A percentile compares a stretch with the other conserved stretches of the same genome.
phyloP scores from a whole-genome alignment of 1,284 basidiomycete species.

The Trichosporon asahii region DNA sequence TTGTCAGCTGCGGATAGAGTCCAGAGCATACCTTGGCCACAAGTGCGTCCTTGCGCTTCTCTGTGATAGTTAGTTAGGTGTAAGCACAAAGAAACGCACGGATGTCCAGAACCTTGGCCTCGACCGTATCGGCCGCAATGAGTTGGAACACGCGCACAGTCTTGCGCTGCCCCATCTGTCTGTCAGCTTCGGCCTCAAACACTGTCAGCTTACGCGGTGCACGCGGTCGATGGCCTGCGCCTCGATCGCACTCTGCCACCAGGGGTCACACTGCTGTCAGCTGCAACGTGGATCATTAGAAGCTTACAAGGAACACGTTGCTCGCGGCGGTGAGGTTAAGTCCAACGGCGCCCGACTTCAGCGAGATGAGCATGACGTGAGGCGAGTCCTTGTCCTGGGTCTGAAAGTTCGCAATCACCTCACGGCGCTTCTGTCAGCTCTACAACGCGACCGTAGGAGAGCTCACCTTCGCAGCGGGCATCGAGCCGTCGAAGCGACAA shows the following conservation, averaged over 20 bases:
- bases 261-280: slow-evolving; percentile 59
- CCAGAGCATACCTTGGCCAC: slow-evolving; percentile 35
- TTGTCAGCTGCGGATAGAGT: neutral
- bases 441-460: too few species aligned
- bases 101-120: slow-evolving; percentile 79
- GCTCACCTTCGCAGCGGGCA: slow-evolving; percentile 63
- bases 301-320: slow-evolving; percentile 76
- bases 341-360: slow-evolving; percentile 73
- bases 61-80: too few species aligned
- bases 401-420: slow-evolving; percentile 69
- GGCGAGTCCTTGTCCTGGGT: slow-evolving; percentile 55
- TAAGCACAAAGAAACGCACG: too few species aligned
- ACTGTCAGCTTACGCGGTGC: slow-evolving; percentile 55
- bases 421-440: slow-evolving; percentile 57
- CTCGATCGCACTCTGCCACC: slow-evolving; percentile 76
- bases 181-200: neutral
- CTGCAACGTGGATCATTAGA: slow-evolving; percentile 27
- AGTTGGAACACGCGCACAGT: slow-evolving; percentile 80
- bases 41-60: slow-evolving; percentile 45
- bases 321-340: slow-evolving; percentile 85
- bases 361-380: slow-evolving; percentile 77
- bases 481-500: slow-evolving; percentile 74
- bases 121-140: slow-evolving; percentile 81
- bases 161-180: slow-evolving; percentile 71
- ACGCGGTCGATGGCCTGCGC: slow-evolving; percentile 80